Percentiles rank a stretch among this genome's conserved stretches.
These are phyloP conservation scores for Echium plantagineum DNA, from an alignment of 257 asterid genomes.

Conservation along the genomic window DNA sequence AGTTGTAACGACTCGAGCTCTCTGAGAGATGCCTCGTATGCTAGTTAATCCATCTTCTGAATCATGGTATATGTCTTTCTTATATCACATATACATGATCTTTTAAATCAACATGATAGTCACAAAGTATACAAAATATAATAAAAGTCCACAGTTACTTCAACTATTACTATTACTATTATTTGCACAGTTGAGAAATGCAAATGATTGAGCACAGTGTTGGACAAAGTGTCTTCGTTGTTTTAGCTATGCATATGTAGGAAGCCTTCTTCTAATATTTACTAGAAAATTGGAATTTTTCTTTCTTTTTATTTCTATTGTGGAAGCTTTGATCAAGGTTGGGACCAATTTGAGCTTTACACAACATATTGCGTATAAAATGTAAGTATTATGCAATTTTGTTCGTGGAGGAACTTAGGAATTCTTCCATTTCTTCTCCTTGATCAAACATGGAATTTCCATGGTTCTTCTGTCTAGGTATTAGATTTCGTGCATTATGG, in stretches of 20 bases:
- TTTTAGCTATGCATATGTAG: too few relatives aligned
- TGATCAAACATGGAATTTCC: neutral
- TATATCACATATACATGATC: too few relatives aligned
- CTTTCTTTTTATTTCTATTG: too few relatives aligned
- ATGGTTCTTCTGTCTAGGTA: neutral
- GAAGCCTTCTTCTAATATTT: too few relatives aligned
- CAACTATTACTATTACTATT: constrained; percentile 6
- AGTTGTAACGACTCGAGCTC: too few relatives aligned
- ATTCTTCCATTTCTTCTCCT: constrained; percentile 16
- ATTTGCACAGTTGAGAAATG: constrained; percentile 30
- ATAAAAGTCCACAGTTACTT: neutral
- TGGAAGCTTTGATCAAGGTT: constrained; percentile 2
- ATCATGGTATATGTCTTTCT: too few relatives aligned
- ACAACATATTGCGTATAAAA: constrained; percentile 13
- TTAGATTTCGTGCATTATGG: neutral
- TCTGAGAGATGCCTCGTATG: too few relatives aligned
- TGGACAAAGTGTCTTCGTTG: constrained; percentile 14
- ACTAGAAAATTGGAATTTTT: too few relatives aligned
- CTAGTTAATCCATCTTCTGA: too few relatives aligned
- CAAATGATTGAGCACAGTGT: constrained; percentile 26
- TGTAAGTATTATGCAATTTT: constrained; percentile 21
- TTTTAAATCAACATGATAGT: too few relatives aligned
- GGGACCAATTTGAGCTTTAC: neutral
- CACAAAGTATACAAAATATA: neutral
- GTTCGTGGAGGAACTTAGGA: constrained; percentile 31